Evolutionary conservation across 139 green algal genomes (phyloP).

Genomic region (Coelastrella sp.): DNA sequence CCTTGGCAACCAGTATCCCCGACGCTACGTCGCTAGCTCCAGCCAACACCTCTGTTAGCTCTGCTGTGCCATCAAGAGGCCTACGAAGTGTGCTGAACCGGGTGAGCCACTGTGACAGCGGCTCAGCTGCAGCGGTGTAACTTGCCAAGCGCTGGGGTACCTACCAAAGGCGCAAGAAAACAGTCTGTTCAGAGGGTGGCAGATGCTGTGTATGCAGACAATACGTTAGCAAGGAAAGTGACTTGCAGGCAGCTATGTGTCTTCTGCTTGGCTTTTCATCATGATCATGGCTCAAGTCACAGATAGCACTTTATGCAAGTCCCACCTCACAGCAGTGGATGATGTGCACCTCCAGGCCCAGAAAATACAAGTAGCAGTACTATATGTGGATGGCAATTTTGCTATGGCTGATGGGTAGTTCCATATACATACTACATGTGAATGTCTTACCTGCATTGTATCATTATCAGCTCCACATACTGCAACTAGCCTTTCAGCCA

Average conservation of each 20-base stretch:
- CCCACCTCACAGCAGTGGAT: too few species aligned
- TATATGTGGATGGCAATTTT: too few species aligned
- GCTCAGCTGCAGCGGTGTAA: neutral
- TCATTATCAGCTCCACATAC: conserved; percentile 58
- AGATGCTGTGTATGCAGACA: too few species aligned
- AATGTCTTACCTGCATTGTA: conserved; percentile 49
- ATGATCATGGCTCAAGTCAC: too few species aligned
- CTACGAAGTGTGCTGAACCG: conserved; percentile 69
- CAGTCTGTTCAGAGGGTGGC: neutral
- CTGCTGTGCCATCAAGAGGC: conserved; percentile 52
- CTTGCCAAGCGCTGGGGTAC: conserved; percentile 62
- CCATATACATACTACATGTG: neutral
- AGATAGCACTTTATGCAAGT: too few species aligned
- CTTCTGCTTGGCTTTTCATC: too few species aligned
- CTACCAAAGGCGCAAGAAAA: neutral
- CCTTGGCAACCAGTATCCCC: conserved; percentile 64
- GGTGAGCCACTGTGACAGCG: conserved; percentile 60
- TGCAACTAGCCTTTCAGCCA: conserved; percentile 68
- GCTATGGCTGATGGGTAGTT: too few species aligned
- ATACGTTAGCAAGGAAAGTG: too few species aligned
- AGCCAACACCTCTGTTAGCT: conserved; percentile 58
- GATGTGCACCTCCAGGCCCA: too few species aligned
- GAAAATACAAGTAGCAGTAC: too few species aligned
- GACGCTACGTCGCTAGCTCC: conserved; percentile 55
- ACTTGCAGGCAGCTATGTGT: too few species aligned